Evolutionary conservation across 768 basidiomycete genomes (phyloP).

Genomic region (Tylopilus cervinicoccineus): DNA sequence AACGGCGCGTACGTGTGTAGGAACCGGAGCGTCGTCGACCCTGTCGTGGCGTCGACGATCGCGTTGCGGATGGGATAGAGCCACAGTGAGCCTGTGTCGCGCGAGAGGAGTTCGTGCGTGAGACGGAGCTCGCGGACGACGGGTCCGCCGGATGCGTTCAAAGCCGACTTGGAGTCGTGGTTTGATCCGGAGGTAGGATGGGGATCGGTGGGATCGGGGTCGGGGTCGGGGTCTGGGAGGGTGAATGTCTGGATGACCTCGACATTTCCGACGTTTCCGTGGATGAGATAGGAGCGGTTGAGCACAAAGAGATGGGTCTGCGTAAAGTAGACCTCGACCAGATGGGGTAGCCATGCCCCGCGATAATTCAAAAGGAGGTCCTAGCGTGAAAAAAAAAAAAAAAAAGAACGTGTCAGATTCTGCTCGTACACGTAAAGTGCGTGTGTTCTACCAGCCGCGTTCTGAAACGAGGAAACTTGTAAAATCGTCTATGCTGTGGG

Average conservation of each 20-base stretch:
- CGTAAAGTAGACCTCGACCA: constrained; percentile 15
- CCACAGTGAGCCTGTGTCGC: constrained; percentile 8
- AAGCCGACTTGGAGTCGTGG: neutral
- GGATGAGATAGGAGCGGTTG: constrained; percentile 13
- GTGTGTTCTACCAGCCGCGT: constrained; percentile 8
- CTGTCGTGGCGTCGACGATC: constrained; percentile 6
- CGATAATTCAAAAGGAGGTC: constrained; percentile 15
- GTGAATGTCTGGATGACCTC: constrained; percentile 22
- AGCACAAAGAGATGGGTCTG: constrained; percentile 16
- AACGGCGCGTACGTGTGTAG: constrained; percentile 11
- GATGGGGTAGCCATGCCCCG: constrained; percentile 19
- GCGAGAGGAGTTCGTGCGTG: constrained; percentile 16
- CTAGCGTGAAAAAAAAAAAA: neutral
- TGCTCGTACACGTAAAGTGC: neutral
- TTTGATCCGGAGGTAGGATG: neutral
- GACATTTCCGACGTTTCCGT: neutral
- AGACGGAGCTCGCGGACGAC: constrained; percentile 16
- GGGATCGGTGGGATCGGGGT: neutral
- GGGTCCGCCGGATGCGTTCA: neutral
- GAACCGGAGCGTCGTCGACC: constrained; percentile 20
- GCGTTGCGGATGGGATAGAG: constrained; percentile 12
- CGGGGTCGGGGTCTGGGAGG: constrained; percentile 9
- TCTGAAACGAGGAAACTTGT: constrained; percentile 20
- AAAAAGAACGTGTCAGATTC: neutral
- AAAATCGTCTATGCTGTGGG: constrained; percentile 11